phyloP scores from a whole-genome alignment of 257 asterid species.

The Fraxinus excelsior region DNA sequence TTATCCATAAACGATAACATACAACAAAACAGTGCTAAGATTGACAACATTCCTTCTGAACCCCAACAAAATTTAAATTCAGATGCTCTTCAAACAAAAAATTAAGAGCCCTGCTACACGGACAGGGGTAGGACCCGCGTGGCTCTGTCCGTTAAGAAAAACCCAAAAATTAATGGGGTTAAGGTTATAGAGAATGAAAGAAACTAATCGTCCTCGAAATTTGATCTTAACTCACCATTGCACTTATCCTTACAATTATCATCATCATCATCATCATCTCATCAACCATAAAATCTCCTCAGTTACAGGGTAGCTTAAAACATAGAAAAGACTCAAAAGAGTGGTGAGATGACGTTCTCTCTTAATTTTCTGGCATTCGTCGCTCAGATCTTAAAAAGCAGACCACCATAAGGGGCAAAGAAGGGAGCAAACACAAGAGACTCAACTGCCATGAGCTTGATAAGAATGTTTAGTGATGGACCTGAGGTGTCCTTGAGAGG shows the following conservation, averaged over 20 bases:
- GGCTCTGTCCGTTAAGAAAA: too few species aligned
- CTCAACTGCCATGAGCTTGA: slow-evolving; percentile 79
- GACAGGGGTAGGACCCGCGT: too few species aligned
- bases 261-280: background rate
- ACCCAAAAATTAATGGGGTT: background rate
- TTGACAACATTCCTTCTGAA: too few species aligned
- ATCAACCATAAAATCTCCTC: background rate
- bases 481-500: slow-evolving; percentile 73
- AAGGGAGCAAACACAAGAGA: slow-evolving; percentile 74
- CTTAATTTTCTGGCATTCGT: background rate
- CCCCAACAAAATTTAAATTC: background rate
- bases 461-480: slow-evolving; percentile 66
- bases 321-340: too few species aligned
- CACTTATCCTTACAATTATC: background rate
- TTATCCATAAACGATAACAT: too few species aligned
- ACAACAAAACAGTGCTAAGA: too few species aligned
- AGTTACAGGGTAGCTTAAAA: background rate
- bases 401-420: slow-evolving; percentile 68
- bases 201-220: background rate
- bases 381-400: slow-evolving; percentile 42
- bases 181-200: background rate
- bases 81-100: background rate
- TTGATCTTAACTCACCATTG: background rate
- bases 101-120: too few species aligned
- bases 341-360: background rate